Evolutionary conservation across 768 basidiomycete genomes (phyloP).

Genomic region (Chalciporus chontae): DNA sequence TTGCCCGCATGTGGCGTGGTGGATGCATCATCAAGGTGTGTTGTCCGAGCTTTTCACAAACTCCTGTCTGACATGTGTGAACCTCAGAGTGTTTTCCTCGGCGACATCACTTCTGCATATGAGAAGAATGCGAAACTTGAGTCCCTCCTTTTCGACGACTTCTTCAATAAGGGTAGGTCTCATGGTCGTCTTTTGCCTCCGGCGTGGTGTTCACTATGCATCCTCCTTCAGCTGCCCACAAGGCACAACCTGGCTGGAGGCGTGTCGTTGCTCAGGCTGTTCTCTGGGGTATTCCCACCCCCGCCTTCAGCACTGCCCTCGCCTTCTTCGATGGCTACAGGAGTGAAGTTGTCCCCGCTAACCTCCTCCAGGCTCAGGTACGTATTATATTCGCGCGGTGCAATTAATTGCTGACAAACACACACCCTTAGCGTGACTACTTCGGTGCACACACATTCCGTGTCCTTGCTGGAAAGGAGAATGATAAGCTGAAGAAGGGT

Average conservation of each 20-base stretch:
- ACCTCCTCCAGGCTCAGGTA: constrained; percentile 91
- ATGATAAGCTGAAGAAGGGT: constrained; percentile 70
- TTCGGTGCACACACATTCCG: constrained; percentile 99
- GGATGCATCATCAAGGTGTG: constrained; percentile 97
- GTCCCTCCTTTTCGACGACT: constrained; percentile 91
- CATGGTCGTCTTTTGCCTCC: not conserved
- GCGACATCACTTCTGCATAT: constrained; percentile 90
- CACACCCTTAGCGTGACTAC: constrained; percentile 78
- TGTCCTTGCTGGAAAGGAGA: constrained; percentile 90
- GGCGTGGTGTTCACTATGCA: not conserved
- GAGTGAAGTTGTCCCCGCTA: constrained; percentile 91
- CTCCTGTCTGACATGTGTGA: constrained; percentile 7
- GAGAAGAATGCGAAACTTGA: constrained; percentile 80
- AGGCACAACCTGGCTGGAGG: constrained; percentile 97
- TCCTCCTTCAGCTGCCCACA: constrained; percentile 70
- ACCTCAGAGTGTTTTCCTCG: constrained; percentile 80
- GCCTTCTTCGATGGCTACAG: constrained; percentile 99
- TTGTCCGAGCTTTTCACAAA: constrained; percentile 10
- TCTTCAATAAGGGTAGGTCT: constrained; percentile 85
- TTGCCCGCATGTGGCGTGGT: constrained; percentile 99
- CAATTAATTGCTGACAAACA: constrained; percentile 1
- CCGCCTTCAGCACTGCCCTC: constrained; percentile 96
- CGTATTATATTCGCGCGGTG: constrained; percentile 9
- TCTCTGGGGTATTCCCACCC: constrained; percentile 96
- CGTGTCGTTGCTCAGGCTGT: constrained; percentile 94